Percentiles rank a stretch among this genome's conserved stretches.
Evolutionary conservation across 768 basidiomycete species (phyloP).

Genomic region (Lactifluus piperatus): DNA sequence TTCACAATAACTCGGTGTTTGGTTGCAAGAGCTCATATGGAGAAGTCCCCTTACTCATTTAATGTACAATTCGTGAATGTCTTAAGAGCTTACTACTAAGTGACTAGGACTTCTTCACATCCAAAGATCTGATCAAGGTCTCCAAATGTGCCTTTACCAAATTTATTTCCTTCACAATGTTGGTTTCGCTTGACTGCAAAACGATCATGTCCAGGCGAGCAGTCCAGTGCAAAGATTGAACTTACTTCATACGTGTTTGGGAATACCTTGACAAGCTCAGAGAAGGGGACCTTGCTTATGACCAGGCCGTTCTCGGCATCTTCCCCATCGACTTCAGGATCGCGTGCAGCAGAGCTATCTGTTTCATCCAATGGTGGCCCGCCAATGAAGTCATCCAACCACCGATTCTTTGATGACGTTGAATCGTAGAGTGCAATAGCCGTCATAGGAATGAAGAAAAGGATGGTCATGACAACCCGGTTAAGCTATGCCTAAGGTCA

Average conservation of each 20-base stretch:
- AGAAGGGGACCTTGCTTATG: constrained; percentile 65
- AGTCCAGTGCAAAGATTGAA: constrained; percentile 13
- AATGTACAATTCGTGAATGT: background rate
- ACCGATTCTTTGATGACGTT: constrained; percentile 38
- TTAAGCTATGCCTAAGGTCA: constrained; percentile 45
- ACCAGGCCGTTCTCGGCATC: constrained; percentile 45
- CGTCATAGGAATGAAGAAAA: constrained; percentile 79
- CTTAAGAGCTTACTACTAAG: background rate
- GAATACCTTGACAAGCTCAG: constrained; percentile 59
- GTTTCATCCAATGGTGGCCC: constrained; percentile 45
- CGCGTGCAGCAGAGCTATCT: constrained; percentile 42
- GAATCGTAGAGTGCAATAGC: constrained; percentile 74
- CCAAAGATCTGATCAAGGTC: constrained; percentile 31
- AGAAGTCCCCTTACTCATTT: background rate
- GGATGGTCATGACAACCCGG: constrained; percentile 58
- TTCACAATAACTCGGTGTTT: constrained; percentile 2
- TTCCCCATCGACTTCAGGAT: constrained; percentile 54
- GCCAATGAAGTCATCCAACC: constrained; percentile 63
- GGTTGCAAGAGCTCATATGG: background rate
- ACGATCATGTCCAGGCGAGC: background rate
- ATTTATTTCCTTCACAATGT: constrained; percentile 55
- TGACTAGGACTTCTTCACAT: constrained; percentile 20
- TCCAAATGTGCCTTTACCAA: constrained; percentile 40
- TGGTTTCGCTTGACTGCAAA: constrained; percentile 58
- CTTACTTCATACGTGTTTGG: constrained; percentile 65